These are phyloP conservation scores for Trichoderma harzianum DNA, from an alignment of 2,329 filamentous ascomycete genomes.

Conservation along the genomic window DNA sequence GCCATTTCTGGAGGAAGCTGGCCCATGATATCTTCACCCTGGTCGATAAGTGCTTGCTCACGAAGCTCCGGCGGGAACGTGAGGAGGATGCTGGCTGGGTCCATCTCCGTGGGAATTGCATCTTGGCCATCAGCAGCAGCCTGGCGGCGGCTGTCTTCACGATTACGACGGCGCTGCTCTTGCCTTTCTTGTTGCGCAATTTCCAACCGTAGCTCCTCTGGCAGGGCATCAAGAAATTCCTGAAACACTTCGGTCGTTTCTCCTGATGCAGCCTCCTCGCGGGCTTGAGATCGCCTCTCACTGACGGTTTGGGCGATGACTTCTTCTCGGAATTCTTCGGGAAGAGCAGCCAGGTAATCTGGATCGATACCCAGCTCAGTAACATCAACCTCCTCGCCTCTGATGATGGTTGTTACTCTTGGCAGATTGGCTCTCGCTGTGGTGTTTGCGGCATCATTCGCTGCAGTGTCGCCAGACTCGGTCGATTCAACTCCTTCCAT, in stretches of 20 bases:
- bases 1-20: constrained; percentile 82
- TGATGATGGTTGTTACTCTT: constrained; percentile 77
- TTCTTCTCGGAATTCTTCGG: constrained; percentile 92
- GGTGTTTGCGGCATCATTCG: constrained; percentile 29
- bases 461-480: constrained; percentile 31
- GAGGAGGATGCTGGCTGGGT: constrained; percentile 85
- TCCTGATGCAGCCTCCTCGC: constrained; percentile 64
- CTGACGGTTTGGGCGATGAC: constrained; percentile 90
- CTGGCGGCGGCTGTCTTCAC: constrained; percentile 73
- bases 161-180: constrained; percentile 83
- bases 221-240: constrained; percentile 90
- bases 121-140: constrained; percentile 54
- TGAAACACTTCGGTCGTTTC: constrained; percentile 82
- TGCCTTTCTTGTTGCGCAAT: constrained; percentile 86
- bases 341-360: constrained; percentile 94
- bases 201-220: constrained; percentile 84
- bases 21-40: constrained; percentile 82
- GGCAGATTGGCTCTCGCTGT: constrained; percentile 27
- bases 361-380: constrained; percentile 92
- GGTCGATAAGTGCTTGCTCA: constrained; percentile 84
- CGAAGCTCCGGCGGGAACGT: constrained; percentile 82
- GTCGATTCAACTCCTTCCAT: constrained; percentile 77
- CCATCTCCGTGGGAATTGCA: constrained; percentile 68
- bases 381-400: constrained; percentile 86
- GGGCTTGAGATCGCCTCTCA: constrained; percentile 73